Percentiles rank a stretch among this genome's conserved stretches.
phyloP scores from a whole-genome alignment of 106 monocot species.

The Iris macrosiphon region DNA sequence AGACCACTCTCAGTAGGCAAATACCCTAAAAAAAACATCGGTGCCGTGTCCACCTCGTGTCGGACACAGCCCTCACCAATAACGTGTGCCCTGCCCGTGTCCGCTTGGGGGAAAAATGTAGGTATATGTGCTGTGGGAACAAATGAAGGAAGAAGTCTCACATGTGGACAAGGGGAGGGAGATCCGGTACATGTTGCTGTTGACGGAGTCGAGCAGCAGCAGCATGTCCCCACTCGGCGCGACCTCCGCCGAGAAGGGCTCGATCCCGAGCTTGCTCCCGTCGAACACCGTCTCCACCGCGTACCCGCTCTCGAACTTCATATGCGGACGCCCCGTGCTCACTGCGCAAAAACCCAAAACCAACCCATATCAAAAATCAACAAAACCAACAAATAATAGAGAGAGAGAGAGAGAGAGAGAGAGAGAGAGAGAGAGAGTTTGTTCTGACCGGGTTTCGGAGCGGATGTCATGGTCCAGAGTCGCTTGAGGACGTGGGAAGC shows the following conservation, averaged over 20 bases:
- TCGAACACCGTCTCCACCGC: constrained; percentile 96
- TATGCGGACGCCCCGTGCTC: constrained; percentile 45
- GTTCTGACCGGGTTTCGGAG: constrained; percentile 68
- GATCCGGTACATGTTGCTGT: constrained; percentile 86
- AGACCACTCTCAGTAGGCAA: too few species aligned
- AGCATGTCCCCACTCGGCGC: constrained; percentile 71
- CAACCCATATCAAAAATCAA: too few species aligned
- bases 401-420: too few species aligned
- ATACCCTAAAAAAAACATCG: too few species aligned
- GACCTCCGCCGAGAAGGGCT: constrained; percentile 77
- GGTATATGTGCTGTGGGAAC: too few species aligned
- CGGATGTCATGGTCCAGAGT: constrained; percentile 70
- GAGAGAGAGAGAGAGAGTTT: too few species aligned
- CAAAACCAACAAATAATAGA: too few species aligned
- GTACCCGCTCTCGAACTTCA: constrained; percentile 96
- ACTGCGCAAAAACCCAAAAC: constrained; percentile 21
- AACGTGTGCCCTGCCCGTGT: too few species aligned
- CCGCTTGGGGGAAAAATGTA: too few species aligned
- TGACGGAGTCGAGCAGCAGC: constrained; percentile 76
- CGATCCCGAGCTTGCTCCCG: constrained; percentile 99
- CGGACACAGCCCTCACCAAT: too few species aligned
- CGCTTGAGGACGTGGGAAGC: constrained; percentile 48
- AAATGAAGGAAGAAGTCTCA: too few species aligned
- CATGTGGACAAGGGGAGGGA: constrained; percentile 80
- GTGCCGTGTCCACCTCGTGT: too few species aligned